phyloP scores from a whole-genome alignment of 768 basidiomycete genomes.

The Hygrophorus russula region DNA sequence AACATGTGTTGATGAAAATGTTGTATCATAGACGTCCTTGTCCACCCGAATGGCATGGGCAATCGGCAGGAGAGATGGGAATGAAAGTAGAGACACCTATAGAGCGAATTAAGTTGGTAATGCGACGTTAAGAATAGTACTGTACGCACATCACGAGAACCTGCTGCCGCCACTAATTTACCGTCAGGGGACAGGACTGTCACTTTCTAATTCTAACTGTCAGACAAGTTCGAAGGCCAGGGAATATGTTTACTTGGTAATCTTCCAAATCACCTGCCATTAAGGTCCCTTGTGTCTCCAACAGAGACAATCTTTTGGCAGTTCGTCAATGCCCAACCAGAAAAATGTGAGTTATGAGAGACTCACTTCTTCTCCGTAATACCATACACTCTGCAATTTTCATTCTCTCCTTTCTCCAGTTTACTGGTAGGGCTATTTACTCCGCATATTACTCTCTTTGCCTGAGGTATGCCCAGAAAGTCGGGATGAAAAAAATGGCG shows the following conservation, averaged over 20 bases:
- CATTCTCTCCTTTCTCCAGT: slow-evolving; percentile 57
- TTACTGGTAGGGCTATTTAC: slow-evolving; percentile 68
- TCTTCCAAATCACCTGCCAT: slow-evolving; percentile 51
- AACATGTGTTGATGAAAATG: slow-evolving; percentile 63
- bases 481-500: too few species aligned
- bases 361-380: slow-evolving; percentile 50
- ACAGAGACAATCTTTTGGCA: slow-evolving; percentile 37
- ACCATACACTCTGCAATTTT: slow-evolving; percentile 72
- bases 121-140: slow-evolving; percentile 7
- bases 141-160: slow-evolving; percentile 52
- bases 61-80: slow-evolving; percentile 42
- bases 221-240: not conserved
- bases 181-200: slow-evolving; percentile 70
- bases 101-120: slow-evolving; percentile 8
- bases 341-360: not conserved
- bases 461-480: slow-evolving; percentile 15
- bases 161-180: slow-evolving; percentile 57
- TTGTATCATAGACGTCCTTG: slow-evolving; percentile 73
- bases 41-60: slow-evolving; percentile 42
- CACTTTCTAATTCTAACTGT: slow-evolving; percentile 58
- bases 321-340: not conserved
- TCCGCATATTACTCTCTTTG: slow-evolving; percentile 63
- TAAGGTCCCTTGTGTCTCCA: slow-evolving; percentile 52
- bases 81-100: slow-evolving; percentile 57
- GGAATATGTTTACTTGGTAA: slow-evolving; percentile 63